Conservation (phyloP, 2,329 filamentous ascomycete genomes). For the Aspergillus costaricaensis region DNA sequence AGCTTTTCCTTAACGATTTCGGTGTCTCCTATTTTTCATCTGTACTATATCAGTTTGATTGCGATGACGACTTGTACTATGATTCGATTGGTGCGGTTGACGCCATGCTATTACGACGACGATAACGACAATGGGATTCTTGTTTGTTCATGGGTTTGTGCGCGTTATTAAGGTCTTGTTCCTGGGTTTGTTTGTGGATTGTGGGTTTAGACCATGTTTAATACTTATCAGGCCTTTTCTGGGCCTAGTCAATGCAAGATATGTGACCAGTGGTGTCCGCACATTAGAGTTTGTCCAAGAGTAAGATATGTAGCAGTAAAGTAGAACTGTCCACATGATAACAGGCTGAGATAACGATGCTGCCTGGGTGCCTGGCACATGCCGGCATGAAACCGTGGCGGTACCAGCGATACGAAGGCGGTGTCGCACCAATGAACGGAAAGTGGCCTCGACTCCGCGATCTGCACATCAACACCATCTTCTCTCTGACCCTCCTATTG, state of each 20-base stretch:
- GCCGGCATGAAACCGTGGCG: conserved; percentile 13
- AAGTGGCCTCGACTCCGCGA: conserved; percentile 15
- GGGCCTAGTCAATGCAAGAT: background rate
- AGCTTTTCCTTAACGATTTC: conserved; percentile 10
- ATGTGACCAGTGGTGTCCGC: background rate
- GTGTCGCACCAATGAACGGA: conserved; percentile 8
- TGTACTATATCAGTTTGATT: conserved; percentile 9
- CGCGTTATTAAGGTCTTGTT: background rate
- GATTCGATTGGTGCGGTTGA: background rate
- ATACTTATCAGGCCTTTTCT: background rate
- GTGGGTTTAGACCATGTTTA: conserved; percentile 4
- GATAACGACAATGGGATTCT: conserved; percentile 5
- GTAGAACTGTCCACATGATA: background rate
- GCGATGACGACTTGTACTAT: conserved; percentile 6
- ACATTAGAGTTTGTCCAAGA: background rate
- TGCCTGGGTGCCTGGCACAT: background rate
- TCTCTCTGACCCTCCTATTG: background rate
- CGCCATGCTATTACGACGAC: background rate
- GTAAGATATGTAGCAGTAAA: background rate
- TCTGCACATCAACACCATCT: conserved; percentile 1
- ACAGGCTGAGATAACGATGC: background rate
- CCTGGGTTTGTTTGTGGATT: conserved; percentile 9
- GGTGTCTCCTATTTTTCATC: conserved; percentile 1
- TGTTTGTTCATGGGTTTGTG: conserved; percentile 7
- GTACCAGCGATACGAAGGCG: conserved; percentile 10